Conservation (phyloP, 257 asterid genomes). For the Solanum pimpinellifolium region DNA sequence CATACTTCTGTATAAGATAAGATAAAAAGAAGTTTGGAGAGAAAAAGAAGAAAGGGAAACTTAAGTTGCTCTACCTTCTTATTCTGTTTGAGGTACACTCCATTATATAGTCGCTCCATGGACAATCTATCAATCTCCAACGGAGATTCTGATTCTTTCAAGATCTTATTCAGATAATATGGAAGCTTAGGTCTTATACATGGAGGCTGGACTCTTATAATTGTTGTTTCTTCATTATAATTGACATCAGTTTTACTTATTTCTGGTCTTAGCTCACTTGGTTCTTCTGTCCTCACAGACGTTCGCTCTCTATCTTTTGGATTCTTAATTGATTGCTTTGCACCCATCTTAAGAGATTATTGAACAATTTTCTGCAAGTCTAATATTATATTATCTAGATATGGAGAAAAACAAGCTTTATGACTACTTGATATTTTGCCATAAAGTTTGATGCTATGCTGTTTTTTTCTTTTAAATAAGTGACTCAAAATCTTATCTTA, state of each 20-base stretch:
- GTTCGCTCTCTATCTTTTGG: neutral
- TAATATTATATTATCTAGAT: neutral
- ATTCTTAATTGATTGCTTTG: constrained; percentile 16
- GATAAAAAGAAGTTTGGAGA: neutral
- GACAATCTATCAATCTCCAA: constrained; percentile 26
- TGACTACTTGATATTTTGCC: neutral
- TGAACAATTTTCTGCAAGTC: neutral
- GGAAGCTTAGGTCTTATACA: constrained; percentile 4
- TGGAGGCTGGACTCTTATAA: constrained; percentile 16
- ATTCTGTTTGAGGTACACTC: constrained; percentile 54
- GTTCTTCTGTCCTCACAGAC: neutral
- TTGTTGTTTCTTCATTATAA: constrained; percentile 7
- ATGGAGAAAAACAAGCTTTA: neutral
- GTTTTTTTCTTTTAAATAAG: neutral
- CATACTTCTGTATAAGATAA: neutral
- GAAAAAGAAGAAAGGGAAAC: neutral
- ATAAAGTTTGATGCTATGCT: neutral
- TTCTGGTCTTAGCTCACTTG: constrained; percentile 5
- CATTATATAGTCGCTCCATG: constrained; percentile 20
- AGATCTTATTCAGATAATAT: constrained; percentile 21
- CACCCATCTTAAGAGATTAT: neutral
- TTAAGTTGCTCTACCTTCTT: constrained; percentile 32
- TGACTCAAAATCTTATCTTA: neutral
- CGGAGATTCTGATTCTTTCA: constrained; percentile 41
- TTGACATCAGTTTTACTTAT: neutral